These are phyloP conservation scores for Rhodosorus marinus DNA, from an alignment of 23 red algal genomes.

Conservation along the genomic window DNA sequence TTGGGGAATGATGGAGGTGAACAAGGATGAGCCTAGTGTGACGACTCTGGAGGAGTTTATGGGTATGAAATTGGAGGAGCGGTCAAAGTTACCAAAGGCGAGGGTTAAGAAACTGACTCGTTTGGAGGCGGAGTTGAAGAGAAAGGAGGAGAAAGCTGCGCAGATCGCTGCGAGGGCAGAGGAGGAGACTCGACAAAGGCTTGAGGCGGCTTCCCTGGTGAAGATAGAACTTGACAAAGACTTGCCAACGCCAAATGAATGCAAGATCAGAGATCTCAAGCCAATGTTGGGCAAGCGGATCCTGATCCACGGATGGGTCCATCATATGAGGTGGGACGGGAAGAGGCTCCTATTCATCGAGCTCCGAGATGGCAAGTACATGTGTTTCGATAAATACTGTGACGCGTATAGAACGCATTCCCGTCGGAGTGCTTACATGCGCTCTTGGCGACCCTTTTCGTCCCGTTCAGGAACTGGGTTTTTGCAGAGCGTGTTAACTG, in stretches of 20 bases:
- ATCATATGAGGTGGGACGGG: constrained; percentile 59
- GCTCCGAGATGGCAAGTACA: constrained; percentile 82
- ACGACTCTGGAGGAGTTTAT: constrained; percentile 43
- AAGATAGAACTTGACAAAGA: constrained; percentile 36
- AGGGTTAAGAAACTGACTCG: constrained; percentile 42
- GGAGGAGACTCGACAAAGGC: constrained; percentile 21
- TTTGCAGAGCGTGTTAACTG: constrained; percentile 68
- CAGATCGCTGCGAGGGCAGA: constrained; percentile 24
- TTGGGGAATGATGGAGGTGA: not conserved
- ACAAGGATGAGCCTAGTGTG: not conserved
- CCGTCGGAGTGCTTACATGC: too few species aligned
- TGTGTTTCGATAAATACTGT: too few species aligned
- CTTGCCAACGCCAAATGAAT: constrained; percentile 21
- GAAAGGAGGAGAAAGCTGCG: constrained; percentile 47
- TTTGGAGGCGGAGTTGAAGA: constrained; percentile 27
- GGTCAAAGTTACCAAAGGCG: constrained; percentile 19
- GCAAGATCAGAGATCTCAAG: constrained; percentile 48
- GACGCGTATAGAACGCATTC: too few species aligned
- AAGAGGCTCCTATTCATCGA: constrained; percentile 89
- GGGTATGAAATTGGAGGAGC: constrained; percentile 26
- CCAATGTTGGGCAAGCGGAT: constrained; percentile 11
- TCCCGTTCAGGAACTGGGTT: too few species aligned
- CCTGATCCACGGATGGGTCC: constrained; percentile 67
- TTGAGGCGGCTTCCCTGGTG: constrained; percentile 49
- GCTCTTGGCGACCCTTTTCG: too few species aligned